phyloP scores from a whole-genome alignment of 805 yeast species.

The Yamadazyma phyllophila region DNA sequence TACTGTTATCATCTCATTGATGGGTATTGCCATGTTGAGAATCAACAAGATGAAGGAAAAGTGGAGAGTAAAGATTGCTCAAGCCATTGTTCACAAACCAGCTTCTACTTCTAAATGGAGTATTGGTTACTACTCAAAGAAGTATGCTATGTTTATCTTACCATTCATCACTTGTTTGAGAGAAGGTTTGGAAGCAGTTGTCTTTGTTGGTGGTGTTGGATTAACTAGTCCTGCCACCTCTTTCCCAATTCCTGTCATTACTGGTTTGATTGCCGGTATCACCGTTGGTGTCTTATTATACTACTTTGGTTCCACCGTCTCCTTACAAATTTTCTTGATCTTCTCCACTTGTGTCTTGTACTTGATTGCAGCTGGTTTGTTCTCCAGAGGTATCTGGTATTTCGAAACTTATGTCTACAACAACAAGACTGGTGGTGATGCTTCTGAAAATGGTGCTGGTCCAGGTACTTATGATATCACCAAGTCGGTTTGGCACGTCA shows the following conservation, averaged over 20 bases:
- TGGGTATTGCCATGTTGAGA: slow-evolving; percentile 97
- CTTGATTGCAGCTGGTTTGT: slow-evolving; percentile 87
- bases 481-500: slow-evolving; percentile 89
- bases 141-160: slow-evolving; percentile 83
- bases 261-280: slow-evolving; percentile 80
- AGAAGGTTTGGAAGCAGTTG: slow-evolving; percentile 75
- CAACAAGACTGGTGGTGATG: slow-evolving; percentile 85
- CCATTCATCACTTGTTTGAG: slow-evolving; percentile 90
- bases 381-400: slow-evolving; percentile 90
- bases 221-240: slow-evolving; percentile 43
- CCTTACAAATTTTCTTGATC: slow-evolving; percentile 85
- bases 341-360: slow-evolving; percentile 86
- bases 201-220: slow-evolving; percentile 47
- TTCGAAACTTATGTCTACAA: slow-evolving; percentile 71
- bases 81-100: slow-evolving; percentile 67
- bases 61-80: slow-evolving; percentile 94
- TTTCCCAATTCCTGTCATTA: slow-evolving; percentile 90
- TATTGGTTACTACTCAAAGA: slow-evolving; percentile 42
- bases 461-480: slow-evolving; percentile 89
- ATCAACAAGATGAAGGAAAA: slow-evolving; percentile 94
- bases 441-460: slow-evolving; percentile 88
- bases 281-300: slow-evolving; percentile 68
- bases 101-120: slow-evolving; percentile 46
- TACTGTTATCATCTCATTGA: slow-evolving; percentile 78
- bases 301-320: slow-evolving; percentile 76